Evolutionary conservation across 495 filamentous ascomycete genomes (phyloP), one percentile per base, ranked within the genome.

Genomic region (Podospora tetraspora): DNA sequence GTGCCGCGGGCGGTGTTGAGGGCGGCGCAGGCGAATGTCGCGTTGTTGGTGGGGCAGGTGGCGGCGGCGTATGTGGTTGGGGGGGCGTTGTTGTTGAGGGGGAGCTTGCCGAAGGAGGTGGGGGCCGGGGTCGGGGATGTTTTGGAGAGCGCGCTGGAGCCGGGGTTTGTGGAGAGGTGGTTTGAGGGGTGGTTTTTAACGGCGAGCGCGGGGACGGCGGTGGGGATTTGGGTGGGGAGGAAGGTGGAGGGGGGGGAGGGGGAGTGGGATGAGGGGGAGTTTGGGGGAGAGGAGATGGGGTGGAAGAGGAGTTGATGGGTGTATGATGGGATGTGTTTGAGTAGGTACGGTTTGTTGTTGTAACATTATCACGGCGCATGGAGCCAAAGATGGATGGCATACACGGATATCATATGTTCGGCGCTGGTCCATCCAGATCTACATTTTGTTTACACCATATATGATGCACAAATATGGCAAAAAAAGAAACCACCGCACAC

Each of bases 181-280:
- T 95, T 94, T 74, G 92, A 94, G 73, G 86, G 85, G 24, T 91
- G 91, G 88, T 95, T 94, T 71, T 76, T 93, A 27, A 70, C 84
- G 3, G 87, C 87, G 8, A 88, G 86, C 61, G 80, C 77, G 0
- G 73, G 82, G 19, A 93, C 92, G 19, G 87, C 83, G 21, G 74
- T 82, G 56, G 91, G 89, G 12, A 87, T 94, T 24, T 89, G 88
- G 83, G 72, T 92, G 12, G 88, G 89, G 1, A 83, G 86, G 70
- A 88, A 87, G 72, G 76, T 92, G 7, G 79, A 78, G 22, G 79
- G 80, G 57, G 78, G 74, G 66, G 77, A 76, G 29, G 76, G 74
- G 1, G 72, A 89, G 76, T 89, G 85, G 76, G 70, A 71, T 19
- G 69, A 71, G 76, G 66, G 66, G 19, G 69, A 71, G 61, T 81